Evolutionary conservation across 352 stramenopile species (phyloP), one percentile per base, ranked within the genome.

Genomic region (Nothophytophthora sp.): DNA sequence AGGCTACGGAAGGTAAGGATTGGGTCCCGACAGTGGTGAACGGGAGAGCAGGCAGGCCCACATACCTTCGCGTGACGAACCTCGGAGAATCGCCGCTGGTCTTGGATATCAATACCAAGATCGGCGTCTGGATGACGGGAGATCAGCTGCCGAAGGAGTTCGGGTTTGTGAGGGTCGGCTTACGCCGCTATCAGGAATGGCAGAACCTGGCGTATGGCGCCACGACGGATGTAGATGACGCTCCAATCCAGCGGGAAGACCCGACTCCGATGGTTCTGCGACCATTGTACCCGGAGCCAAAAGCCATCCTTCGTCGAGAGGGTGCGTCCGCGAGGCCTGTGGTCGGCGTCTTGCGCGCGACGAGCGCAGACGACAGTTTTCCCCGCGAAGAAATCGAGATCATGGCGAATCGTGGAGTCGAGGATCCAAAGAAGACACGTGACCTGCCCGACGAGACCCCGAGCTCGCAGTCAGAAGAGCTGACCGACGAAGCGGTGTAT

Each of bases 131-230:
- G 34, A 23, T 54, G 3, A 20, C 22, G 1, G 11, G 8, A 16
- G 36, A 39, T 9, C 9, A 28, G 19, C 20, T 55, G 4, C 46
- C 46, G 13, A 13, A 35, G 2, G 41, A 46, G 29, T 27, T 28
- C 16, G 46, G 46, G 9, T 52, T 43, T 23, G 44, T 52, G 13
- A 20, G 29, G 6, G 20, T 35, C 3, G 32, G 33, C 18, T 52
- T 33, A 6, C 6, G 8, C 5, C 18, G 44, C 8, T 44, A 43
- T 33, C 24, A 49, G 5, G 24, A 49, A 19, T 49, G 42, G 42
- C 25, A 38, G 29, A 49, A 38, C 5, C 42, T 49, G 3, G 27
- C 29, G 12, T 49, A 39, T 19, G 13, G 9, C 1, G 27, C n/a
- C 7, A 28, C 42, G 4, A 11, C 5, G 16, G 42, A 49, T 3